Evolutionary conservation across 208 protist species (phyloP), one percentile per base, ranked within the genome.

Genomic region (Trypanosoma mega): DNA sequence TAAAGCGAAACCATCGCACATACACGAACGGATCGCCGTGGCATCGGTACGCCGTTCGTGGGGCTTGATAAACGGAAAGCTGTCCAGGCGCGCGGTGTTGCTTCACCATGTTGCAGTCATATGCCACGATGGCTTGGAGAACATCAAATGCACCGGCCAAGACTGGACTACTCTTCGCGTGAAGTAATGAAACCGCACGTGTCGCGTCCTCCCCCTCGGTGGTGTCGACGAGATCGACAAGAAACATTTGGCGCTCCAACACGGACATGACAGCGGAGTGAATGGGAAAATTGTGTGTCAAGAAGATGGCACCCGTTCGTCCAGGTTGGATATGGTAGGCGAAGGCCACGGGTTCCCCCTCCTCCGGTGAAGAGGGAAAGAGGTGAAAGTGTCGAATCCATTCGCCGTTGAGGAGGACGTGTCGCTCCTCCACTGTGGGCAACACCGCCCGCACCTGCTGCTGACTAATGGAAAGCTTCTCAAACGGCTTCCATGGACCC

Each of bases 1-100:
- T 86, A 55, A 84, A 88, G 68, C 90, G 86, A 65, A 93, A 92
- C 86, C 86, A 96, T 21, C 90, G 90, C 47, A 96, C 81, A 68
- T 87, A 96, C 7, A 92, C 50, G 59, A 90, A 81, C 9, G 86
- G 82, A 60, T 86, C 80, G 12, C 76, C 80, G 21, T 83, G 72
- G 53, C 68, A 80, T 21, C 76, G 79, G 55, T 80, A 75, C 34
- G 79, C 76, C 44, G 75, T 90, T 46, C 78, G 79, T 20, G 90
- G 69, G 3, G 84, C 64, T 34, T 85, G 81, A 59, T 93, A 93
- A 7, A 96, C 76, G 1, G 86, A 88, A 27, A 93, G 63, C 0
- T 80, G 83, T 21, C 86, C 86, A n/a, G 86, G 90, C 18, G 84
- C 70, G n/a, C 87, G 84, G 18, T 78, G 82, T 68, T 90, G 84